Evolutionary conservation across 106 monocot genomes (phyloP).

Genomic region (Iris macrosiphon): DNA sequence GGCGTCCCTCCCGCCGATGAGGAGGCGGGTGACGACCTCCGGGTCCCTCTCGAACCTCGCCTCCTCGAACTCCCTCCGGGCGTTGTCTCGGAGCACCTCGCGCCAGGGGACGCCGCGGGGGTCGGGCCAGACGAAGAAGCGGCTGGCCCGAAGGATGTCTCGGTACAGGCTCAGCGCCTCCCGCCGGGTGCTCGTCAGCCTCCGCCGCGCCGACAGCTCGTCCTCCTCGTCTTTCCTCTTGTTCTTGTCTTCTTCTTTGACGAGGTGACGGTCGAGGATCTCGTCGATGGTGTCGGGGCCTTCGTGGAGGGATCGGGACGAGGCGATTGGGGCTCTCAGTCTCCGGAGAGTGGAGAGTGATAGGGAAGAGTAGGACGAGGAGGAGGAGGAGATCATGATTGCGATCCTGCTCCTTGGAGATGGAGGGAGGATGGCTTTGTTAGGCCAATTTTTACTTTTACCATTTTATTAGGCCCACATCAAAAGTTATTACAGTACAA

Average conservation of each 20-base stretch:
- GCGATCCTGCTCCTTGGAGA: no score
- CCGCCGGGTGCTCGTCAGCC: conserved; percentile 71
- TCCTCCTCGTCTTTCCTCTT: conserved; percentile 32
- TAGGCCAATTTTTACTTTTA: no score
- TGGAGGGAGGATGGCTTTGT: no score
- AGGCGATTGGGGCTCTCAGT: not conserved
- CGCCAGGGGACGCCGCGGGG: conserved; percentile 72
- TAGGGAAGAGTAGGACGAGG: not conserved
- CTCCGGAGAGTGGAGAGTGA: not conserved
- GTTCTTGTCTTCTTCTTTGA: conserved; percentile 17
- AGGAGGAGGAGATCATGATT: not conserved
- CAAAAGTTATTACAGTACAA: no score
- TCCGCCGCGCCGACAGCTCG: conserved; percentile 32
- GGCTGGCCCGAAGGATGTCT: conserved; percentile 77
- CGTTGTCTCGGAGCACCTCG: conserved; percentile 85
- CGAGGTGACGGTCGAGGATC: conserved; percentile 81
- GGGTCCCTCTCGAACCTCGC: conserved; percentile 86
- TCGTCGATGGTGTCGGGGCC: conserved; percentile 96
- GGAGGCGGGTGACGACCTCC: conserved; percentile 67
- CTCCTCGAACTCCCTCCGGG: conserved; percentile 89
- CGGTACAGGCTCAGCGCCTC: conserved; percentile 92
- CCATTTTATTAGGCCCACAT: no score
- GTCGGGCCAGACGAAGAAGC: conserved; percentile 88
- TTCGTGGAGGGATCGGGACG: conserved; percentile 52
- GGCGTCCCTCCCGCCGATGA: conserved; percentile 90